A percentile compares a stretch with the other conserved stretches of the same genome.
phyloP scores from a whole-genome alignment of 345 rosid species.

The Ailanthus altissimus region DNA sequence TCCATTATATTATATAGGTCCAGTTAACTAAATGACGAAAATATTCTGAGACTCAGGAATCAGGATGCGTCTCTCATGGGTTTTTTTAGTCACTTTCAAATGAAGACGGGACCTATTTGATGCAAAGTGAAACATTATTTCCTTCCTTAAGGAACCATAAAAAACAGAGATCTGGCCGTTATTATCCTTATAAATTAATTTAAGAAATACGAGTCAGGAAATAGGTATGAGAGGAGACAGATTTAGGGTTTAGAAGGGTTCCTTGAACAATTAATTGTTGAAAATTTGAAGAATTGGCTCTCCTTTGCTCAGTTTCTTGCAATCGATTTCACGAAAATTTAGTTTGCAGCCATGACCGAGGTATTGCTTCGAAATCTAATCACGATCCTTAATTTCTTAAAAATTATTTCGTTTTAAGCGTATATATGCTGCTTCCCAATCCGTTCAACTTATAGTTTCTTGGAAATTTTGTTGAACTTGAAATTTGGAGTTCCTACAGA shows the following conservation, averaged over 20 bases:
- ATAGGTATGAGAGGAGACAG: neutral
- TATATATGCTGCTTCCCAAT: neutral
- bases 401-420: neutral
- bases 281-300: neutral
- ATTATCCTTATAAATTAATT: neutral
- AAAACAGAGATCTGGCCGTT: too few species aligned
- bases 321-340: slow-evolving; percentile 8
- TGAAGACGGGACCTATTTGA: too few species aligned
- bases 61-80: too few species aligned
- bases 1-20: too few species aligned
- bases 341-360: slow-evolving; percentile 67
- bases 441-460: neutral
- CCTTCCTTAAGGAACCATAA: too few species aligned
- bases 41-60: too few species aligned
- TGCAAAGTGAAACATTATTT: too few species aligned
- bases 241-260: slow-evolving; percentile 31
- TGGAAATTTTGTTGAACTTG: neutral
- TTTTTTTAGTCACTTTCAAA: too few species aligned
- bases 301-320: neutral
- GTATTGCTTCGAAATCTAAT: slow-evolving; percentile 31
- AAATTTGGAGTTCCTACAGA: neutral
- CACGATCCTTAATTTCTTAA: neutral
- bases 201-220: neutral
- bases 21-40: too few species aligned
- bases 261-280: neutral